Evolutionary conservation across 1,284 basidiomycete species (phyloP).

Genomic region (Rhodotorula sp.): DNA sequence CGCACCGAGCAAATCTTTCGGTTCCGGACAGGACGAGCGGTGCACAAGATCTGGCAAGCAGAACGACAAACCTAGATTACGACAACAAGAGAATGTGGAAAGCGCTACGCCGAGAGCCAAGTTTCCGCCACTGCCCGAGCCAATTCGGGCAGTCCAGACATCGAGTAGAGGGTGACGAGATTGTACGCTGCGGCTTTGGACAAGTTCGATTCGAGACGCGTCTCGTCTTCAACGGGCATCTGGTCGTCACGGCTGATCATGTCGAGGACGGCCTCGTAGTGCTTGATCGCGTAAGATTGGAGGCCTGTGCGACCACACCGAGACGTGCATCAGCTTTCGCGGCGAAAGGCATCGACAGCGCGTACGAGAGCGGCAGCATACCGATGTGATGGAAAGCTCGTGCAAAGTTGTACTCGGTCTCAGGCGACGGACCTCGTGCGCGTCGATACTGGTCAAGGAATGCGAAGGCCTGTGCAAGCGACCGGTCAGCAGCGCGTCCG

Average conservation of each 20-base stretch:
- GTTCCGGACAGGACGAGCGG: not conserved
- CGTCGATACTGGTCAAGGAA: conserved; percentile 75
- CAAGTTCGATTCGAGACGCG: conserved; percentile 14
- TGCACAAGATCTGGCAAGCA: not conserved
- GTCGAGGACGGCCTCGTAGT: conserved; percentile 61
- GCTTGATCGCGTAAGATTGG: conserved; percentile 71
- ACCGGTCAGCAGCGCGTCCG: not conserved
- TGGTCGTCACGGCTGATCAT: conserved; percentile 50
- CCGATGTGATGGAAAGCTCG: conserved; percentile 87
- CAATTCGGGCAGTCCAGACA: conserved; percentile 61
- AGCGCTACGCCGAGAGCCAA: conserved; percentile 41
- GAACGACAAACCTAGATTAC: not conserved
- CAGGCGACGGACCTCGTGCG: conserved; percentile 54
- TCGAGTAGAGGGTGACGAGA: conserved; percentile 73
- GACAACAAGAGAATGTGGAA: not conserved
- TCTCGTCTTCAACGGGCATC: conserved; percentile 13
- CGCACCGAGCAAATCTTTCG: not conserved
- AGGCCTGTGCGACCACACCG: conserved; percentile 58
- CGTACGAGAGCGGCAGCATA: conserved; percentile 48
- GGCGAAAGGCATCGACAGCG: conserved; percentile 1
- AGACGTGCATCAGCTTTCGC: not conserved
- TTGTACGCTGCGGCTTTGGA: conserved; percentile 77
- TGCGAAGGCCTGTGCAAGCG: conserved; percentile 63
- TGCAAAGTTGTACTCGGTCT: conserved; percentile 87
- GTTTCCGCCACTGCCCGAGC: conserved; percentile 50